Conservation (phyloP, 805 yeast genomes). For the Metschnikowia arizonensis region DNA sequence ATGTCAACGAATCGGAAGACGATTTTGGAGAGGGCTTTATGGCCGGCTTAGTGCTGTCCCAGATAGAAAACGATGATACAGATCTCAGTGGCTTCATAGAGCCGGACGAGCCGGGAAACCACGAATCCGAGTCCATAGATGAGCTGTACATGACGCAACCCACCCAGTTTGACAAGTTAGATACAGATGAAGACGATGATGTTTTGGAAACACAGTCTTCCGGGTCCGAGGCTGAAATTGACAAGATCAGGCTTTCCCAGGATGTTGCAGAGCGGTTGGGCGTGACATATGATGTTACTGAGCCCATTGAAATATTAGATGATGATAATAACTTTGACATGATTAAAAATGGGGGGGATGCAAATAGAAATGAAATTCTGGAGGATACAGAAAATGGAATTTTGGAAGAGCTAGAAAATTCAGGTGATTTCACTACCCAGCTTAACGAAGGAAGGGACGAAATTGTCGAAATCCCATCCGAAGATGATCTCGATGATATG, state of each 20-base stretch:
- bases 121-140: constrained; percentile 14
- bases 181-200: constrained; percentile 12
- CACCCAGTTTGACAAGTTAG: constrained; percentile 10
- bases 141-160: constrained; percentile 14
- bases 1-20: constrained; percentile 15
- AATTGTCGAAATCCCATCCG: constrained; percentile 36
- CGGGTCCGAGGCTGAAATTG: constrained; percentile 12
- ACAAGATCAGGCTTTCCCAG: constrained; percentile 29
- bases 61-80: constrained; percentile 14
- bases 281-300: constrained; percentile 20
- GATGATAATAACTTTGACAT: constrained; percentile 23
- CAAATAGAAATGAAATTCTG: not conserved
- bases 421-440: constrained; percentile 34
- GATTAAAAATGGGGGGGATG: not conserved
- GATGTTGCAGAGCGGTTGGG: constrained; percentile 32
- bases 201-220: constrained; percentile 5
- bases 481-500: constrained; percentile 26
- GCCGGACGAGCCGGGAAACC: constrained; percentile 10
- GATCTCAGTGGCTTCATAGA: constrained; percentile 21
- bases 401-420: not conserved
- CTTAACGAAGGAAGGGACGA: constrained; percentile 40
- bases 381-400: not conserved
- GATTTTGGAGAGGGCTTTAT: constrained; percentile 18
- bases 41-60: constrained; percentile 18
- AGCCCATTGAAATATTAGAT: constrained; percentile 14